Percentiles rank a stretch among this genome's conserved stretches.
These are phyloP conservation scores for Yueomyces sp. DNA, from an alignment of 1,139 yeast species.

Conservation along the genomic window DNA sequence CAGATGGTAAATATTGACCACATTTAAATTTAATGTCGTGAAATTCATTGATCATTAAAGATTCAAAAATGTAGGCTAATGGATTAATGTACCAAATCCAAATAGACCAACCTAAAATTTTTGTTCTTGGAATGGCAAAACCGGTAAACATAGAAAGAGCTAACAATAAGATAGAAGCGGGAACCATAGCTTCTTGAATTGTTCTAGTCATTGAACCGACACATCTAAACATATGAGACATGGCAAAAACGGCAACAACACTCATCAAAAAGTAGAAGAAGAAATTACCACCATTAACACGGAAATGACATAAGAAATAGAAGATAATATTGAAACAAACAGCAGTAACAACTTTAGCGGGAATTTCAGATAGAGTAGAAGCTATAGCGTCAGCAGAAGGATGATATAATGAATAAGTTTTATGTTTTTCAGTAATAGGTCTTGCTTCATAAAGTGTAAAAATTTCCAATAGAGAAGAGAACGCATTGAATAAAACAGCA, in stretches of 20 bases:
- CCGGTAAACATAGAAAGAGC: constrained; percentile 65
- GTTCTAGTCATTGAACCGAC: constrained; percentile 54
- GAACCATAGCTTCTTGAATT: constrained; percentile 58
- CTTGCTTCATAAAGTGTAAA: constrained; percentile 62
- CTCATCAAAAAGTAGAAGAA: constrained; percentile 51
- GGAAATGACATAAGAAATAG: constrained; percentile 58
- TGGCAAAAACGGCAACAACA: constrained; percentile 41
- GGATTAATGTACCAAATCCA: constrained; percentile 74
- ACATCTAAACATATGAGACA: constrained; percentile 64
- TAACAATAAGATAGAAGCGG: constrained; percentile 50
- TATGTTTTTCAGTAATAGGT: constrained; percentile 70
- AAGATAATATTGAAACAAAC: constrained; percentile 46
- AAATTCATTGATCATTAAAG: constrained; percentile 46
- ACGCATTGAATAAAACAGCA: constrained; percentile 66
- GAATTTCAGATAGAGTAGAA: constrained; percentile 54
- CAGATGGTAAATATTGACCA: constrained; percentile 40
- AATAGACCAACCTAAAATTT: constrained; percentile 66
- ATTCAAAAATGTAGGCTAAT: constrained; percentile 54
- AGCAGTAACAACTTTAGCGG: constrained; percentile 44
- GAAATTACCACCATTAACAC: constrained; percentile 55
- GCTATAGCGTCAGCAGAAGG: constrained; percentile 73
- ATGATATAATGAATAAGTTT: constrained; percentile 59
- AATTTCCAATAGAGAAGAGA: constrained; percentile 62
- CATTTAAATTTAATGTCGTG: constrained; percentile 31
- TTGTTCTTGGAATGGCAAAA: constrained; percentile 54